phyloP scores from a whole-genome alignment of 2,329 filamentous ascomycete genomes.

The Ceratocystis variospora region DNA sequence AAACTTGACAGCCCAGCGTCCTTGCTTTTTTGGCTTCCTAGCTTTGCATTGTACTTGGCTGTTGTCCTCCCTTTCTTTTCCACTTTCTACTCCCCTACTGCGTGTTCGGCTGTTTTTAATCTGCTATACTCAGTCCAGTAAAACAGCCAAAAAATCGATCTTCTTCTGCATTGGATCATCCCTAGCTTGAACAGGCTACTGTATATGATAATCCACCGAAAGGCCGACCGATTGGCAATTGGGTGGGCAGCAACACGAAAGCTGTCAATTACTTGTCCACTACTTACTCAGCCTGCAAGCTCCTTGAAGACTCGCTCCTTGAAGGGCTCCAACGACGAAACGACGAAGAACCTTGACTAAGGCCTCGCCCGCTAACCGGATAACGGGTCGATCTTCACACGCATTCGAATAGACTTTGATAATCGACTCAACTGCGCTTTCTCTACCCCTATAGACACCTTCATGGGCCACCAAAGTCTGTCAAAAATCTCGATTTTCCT shows the following conservation, averaged over 20 bases:
- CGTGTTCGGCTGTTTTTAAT: not conserved
- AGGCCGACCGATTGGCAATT: not conserved
- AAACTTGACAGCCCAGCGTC: slow-evolving; percentile 3
- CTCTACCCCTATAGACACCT: not conserved
- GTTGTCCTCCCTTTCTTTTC: not conserved
- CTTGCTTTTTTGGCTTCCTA: not conserved
- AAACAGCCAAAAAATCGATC: not conserved
- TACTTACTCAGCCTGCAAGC: not conserved
- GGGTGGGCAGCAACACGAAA: not conserved
- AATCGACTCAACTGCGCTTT: not conserved
- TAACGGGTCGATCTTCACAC: not conserved
- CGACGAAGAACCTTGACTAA: slow-evolving; percentile 1
- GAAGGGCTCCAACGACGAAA: not conserved
- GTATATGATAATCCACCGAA: slow-evolving; percentile 4
- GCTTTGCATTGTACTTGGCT: not conserved
- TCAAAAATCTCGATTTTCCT: too few relatives aligned
- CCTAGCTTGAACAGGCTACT: not conserved
- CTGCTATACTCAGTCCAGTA: not conserved
- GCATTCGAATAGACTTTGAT: not conserved
- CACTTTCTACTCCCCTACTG: not conserved
- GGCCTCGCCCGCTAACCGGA: not conserved
- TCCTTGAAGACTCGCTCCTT: not conserved
- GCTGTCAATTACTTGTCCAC: not conserved
- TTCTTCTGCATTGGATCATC: not conserved
- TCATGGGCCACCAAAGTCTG: not conserved